Base-by-base conservation (phyloP, 768 basidiomycete species). In the Russula sp. region DNA sequence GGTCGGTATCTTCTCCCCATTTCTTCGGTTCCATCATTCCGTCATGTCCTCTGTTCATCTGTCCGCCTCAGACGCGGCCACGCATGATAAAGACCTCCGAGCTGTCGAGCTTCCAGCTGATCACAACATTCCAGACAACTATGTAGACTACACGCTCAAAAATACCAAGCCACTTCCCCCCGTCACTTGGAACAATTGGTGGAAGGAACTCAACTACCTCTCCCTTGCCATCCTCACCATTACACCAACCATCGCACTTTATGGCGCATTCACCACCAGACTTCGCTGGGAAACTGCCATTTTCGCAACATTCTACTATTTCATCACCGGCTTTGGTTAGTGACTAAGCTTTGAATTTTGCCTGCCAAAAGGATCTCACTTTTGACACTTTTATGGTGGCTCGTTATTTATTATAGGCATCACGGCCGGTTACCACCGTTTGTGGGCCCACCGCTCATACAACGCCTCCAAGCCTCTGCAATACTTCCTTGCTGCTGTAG, bases 401-500 rank as follows among this genome's bases (percentile, higher is more conserved):
- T 48, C 44, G 22, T 30, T 30, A 16, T 50, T 34, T 13, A 57
- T 34, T 57, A 10, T 57, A 86, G 85, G 92, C 28, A 92, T 94
- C 64, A 94, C 92, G 0, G 92, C 91, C 11, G 96, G 97, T 13
- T 99, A 98, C 77, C 97, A 99, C 72, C 87, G 97, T 62, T 83
- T 98, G 0, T 99, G 95, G 94, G 92, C 97, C 11, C 97, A 99
- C 73, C 86, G 97, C 62, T 83, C 92, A 0, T 99, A 96, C 76
- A 98, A 97, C 73, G 97, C 96, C 42, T 87, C 89, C 4, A 81
- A 81, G 64, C 88, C 90, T 18, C 78, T 98, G 14, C 88, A 98
- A 74, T 97, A 93, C 72, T 77, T 84, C 67, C 84, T 98, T 54
- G 92, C 94, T 28, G 71, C 90, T 22, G 82, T 86, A 11, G 97